phyloP scores from a whole-genome alignment of 1,284 basidiomycete species.

The Wallemia ichthyophaga region DNA sequence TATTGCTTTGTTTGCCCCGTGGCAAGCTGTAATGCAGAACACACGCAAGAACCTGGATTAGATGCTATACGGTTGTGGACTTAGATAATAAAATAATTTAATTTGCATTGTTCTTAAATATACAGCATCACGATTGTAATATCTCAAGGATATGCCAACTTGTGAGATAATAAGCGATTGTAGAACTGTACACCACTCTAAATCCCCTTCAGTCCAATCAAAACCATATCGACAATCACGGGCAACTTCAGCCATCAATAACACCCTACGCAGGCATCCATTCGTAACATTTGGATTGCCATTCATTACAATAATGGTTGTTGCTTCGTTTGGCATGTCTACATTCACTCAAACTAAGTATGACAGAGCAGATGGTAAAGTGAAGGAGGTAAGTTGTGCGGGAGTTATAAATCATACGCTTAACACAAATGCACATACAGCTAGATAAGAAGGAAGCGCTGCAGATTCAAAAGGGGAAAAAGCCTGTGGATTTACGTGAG shows the following conservation, averaged over 20 bases:
- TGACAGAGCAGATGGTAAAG: constrained; percentile 53
- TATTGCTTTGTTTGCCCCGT: not conserved
- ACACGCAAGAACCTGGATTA: not conserved
- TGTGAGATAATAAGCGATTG: not conserved
- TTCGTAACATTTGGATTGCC: constrained; percentile 46
- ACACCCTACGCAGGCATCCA: constrained; percentile 16
- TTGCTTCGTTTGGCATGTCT: constrained; percentile 54
- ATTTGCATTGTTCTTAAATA: not conserved
- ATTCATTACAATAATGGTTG: constrained; percentile 58
- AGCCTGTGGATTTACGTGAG: constrained; percentile 70
- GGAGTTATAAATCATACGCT: not conserved
- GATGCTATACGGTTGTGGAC: not conserved
- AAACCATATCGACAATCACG: constrained; percentile 8
- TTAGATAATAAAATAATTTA: not conserved
- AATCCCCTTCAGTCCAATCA: not conserved
- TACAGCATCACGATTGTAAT: not conserved
- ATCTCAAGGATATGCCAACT: not conserved
- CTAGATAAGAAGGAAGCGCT: constrained; percentile 58
- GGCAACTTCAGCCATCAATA: constrained; percentile 7
- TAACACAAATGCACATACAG: constrained; percentile 14
- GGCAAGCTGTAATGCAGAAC: not conserved
- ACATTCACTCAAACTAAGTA: constrained; percentile 70
- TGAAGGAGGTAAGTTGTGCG: constrained; percentile 28
- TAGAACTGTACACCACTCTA: not conserved
- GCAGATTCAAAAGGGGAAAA: constrained; percentile 42